phyloP scores from a whole-genome alignment of 805 yeast genomes.

The Saccharomycopsis capsularis region DNA sequence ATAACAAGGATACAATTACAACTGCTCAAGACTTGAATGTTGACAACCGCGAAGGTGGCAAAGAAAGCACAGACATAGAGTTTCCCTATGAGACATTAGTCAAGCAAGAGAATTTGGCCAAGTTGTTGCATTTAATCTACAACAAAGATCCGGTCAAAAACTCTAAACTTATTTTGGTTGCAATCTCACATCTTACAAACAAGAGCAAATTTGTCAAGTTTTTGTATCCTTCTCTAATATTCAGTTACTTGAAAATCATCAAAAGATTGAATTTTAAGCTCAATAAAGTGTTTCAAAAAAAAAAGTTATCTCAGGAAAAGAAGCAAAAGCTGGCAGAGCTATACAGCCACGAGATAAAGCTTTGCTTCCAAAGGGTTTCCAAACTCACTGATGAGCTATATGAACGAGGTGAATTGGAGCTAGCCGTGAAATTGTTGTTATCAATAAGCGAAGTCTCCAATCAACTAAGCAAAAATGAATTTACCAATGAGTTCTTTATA shows the following conservation, averaged over 20 bases:
- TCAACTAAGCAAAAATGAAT: conserved; percentile 60
- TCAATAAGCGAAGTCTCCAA: conserved; percentile 74
- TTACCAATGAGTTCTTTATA: conserved; percentile 80
- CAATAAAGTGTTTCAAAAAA: conserved; percentile 22
- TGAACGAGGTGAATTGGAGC: conserved; percentile 31
- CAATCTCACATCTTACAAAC: conserved; percentile 41
- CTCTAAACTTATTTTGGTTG: conserved; percentile 38
- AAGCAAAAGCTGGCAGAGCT: conserved; percentile 20
- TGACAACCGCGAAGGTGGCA: conserved; percentile 16
- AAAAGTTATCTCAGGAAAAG: conserved; percentile 24
- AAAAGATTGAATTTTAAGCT: conserved; percentile 37
- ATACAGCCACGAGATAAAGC: conserved; percentile 30
- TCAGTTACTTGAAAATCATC: conserved; percentile 51
- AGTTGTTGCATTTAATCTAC: conserved; percentile 58
- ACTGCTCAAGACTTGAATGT: conserved; percentile 24
- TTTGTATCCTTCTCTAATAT: conserved; percentile 72
- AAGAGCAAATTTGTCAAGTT: conserved; percentile 52
- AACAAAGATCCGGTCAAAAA: conserved; percentile 41
- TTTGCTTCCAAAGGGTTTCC: conserved; percentile 68
- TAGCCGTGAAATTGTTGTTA: conserved; percentile 41
- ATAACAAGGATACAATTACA: conserved; percentile 25
- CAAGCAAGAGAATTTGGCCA: conserved; percentile 59
- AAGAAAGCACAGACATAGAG: conserved; percentile 26
- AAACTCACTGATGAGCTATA: conserved; percentile 63
- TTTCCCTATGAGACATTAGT: conserved; percentile 24